phyloP scores from a whole-genome alignment of 306 rosid genomes.

The Quercus bicolor region DNA sequence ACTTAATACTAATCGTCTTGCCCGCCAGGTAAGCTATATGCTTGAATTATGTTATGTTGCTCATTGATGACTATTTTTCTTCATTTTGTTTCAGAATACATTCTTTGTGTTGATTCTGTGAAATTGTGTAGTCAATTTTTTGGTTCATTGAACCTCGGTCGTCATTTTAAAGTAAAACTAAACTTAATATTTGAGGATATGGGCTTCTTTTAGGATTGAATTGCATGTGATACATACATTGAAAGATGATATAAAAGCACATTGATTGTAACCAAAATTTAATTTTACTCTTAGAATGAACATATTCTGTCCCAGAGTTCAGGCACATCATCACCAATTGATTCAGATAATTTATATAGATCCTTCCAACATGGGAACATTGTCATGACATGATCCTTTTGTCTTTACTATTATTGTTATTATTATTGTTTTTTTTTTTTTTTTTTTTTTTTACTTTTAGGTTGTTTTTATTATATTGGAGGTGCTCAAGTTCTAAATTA shows the following conservation, averaged over 20 bases:
- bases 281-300: not conserved
- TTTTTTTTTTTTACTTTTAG: too few species aligned
- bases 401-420: not conserved
- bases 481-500: not conserved
- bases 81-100: not conserved
- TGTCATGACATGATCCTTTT: not conserved
- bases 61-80: conserved; percentile 8
- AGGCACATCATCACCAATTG: not conserved
- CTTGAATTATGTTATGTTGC: conserved; percentile 6
- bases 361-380: not conserved
- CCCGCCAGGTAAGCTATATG: conserved; percentile 64
- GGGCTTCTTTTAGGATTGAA: not conserved
- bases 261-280: not conserved
- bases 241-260: not conserved
- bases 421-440: too few species aligned
- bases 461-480: not conserved
- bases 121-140: not conserved
- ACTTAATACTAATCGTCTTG: conserved; percentile 70
- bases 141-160: not conserved
- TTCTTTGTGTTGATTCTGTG: not conserved
- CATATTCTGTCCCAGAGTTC: not conserved
- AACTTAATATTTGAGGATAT: not conserved
- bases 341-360: not conserved
- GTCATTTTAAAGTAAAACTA: not conserved
- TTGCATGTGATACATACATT: not conserved